Conservation (phyloP, 345 rosid genomes). For the Dovyalis caffra region DNA sequence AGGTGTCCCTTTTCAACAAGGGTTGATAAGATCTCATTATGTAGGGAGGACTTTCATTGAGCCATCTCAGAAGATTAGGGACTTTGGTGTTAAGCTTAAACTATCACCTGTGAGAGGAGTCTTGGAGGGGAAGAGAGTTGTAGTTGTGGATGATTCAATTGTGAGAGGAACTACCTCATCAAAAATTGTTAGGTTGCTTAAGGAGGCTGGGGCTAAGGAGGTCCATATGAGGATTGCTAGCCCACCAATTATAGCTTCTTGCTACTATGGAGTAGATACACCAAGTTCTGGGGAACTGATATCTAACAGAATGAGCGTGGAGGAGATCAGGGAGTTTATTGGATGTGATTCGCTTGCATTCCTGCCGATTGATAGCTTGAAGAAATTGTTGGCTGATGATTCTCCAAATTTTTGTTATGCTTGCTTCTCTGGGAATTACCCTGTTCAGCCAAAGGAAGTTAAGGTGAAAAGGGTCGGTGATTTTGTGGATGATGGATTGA, state of each 20-base stretch:
- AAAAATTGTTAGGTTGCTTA: conserved; percentile 77
- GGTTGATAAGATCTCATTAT: conserved; percentile 88
- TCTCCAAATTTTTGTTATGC: conserved; percentile 74
- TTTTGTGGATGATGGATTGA: conserved; percentile 79
- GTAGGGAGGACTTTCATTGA: conserved; percentile 95
- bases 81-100: conserved; percentile 94
- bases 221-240: conserved; percentile 98
- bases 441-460: conserved; percentile 66
- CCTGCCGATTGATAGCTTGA: conserved; percentile 58
- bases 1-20: conserved; percentile 83
- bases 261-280: conserved; percentile 95
- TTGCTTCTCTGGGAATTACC: conserved; percentile 87
- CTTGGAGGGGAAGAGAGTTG: conserved; percentile 86
- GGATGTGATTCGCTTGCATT: conserved; percentile 91
- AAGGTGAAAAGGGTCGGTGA: conserved; percentile 88
- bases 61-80: conserved; percentile 92
- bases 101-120: conserved; percentile 81
- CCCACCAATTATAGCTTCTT: conserved; percentile 79
- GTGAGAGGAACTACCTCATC: conserved; percentile 95
- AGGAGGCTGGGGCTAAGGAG: conserved; percentile 90
- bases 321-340: conserved; percentile 67
- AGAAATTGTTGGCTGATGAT: conserved; percentile 51
- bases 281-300: conserved; percentile 89
- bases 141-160: conserved; percentile 93
- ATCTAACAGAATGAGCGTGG: conserved; percentile 81